These are phyloP conservation scores for Trichoderma aggressivum DNA, from an alignment of 2,329 filamentous ascomycete species.

Conservation along the genomic window DNA sequence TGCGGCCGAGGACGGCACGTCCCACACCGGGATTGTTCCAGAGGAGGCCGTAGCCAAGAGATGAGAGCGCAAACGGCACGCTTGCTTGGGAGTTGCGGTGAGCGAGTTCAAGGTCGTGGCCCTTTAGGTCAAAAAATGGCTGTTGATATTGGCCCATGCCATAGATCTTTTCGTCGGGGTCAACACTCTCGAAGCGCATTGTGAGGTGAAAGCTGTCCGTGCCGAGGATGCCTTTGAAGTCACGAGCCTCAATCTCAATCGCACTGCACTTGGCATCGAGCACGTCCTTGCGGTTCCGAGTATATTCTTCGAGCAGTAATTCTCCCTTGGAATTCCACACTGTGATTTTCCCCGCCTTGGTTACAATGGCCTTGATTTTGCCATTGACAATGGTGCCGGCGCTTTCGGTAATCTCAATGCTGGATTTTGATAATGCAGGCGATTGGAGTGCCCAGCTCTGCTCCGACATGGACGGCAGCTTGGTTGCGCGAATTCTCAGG, in stretches of 20 bases:
- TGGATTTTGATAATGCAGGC: background rate
- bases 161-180: background rate
- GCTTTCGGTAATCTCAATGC: background rate
- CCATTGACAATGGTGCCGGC: background rate
- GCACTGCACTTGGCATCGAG: conserved; percentile 57
- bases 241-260: conserved; percentile 53
- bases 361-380: background rate
- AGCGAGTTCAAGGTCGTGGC: background rate
- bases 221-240: conserved; percentile 53
- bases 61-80: background rate
- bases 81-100: background rate
- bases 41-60: background rate
- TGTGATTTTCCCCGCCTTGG: background rate
- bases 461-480: background rate
- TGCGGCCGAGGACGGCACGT: background rate
- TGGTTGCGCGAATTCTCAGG: background rate
- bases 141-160: background rate
- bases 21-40: background rate
- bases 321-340: background rate
- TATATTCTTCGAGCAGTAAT: background rate
- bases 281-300: background rate
- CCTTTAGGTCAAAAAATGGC: background rate
- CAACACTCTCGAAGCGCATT: background rate
- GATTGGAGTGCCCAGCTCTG: background rate
- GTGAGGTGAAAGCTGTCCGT: conserved; percentile 52